These are phyloP conservation scores for Lecanicillium sp. DNA, from an alignment of 2,329 filamentous ascomycete species.

Conservation along the genomic window DNA sequence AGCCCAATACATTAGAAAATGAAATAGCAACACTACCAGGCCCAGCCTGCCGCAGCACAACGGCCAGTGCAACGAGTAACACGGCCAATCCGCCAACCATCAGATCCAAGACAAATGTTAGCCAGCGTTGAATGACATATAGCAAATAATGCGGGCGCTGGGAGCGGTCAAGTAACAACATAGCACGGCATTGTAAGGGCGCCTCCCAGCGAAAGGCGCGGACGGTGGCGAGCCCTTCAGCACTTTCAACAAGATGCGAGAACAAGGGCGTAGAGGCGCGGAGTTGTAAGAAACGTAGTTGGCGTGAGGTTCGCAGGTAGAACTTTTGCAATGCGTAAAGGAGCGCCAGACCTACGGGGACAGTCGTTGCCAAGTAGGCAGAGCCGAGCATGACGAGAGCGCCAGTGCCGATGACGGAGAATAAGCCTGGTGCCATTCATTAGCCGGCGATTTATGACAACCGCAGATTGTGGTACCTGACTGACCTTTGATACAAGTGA, in stretches of 20 bases:
- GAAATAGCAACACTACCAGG: not conserved
- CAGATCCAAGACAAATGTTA: not conserved
- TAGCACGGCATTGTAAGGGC: slow-evolving; percentile 35
- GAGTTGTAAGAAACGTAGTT: slow-evolving; percentile 29
- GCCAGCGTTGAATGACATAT: slow-evolving; percentile 1
- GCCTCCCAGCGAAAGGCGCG: slow-evolving; percentile 47
- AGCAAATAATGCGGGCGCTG: slow-evolving; percentile 47
- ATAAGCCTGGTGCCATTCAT: not conserved
- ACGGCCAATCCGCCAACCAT: not conserved
- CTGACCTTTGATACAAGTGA: not conserved
- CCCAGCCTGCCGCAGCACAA: not conserved
- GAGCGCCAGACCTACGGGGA: slow-evolving; percentile 19
- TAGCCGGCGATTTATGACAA: not conserved
- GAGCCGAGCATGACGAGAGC: slow-evolving; percentile 8
- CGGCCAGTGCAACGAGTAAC: not conserved
- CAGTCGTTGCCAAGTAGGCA: not conserved
- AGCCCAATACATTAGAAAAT: not conserved
- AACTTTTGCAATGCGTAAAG: slow-evolving; percentile 27
- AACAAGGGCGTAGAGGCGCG: slow-evolving; percentile 29
- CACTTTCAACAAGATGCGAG: slow-evolving; percentile 33
- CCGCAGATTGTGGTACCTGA: not conserved
- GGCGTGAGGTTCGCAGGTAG: slow-evolving; percentile 30
- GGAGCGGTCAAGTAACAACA: slow-evolving; percentile 39
- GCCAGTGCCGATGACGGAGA: not conserved
- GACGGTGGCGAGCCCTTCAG: slow-evolving; percentile 39